Evolutionary conservation across 257 asterid species (phyloP), one percentile per base, ranked within the genome.

Genomic region (Solanum verrucosum): DNA sequence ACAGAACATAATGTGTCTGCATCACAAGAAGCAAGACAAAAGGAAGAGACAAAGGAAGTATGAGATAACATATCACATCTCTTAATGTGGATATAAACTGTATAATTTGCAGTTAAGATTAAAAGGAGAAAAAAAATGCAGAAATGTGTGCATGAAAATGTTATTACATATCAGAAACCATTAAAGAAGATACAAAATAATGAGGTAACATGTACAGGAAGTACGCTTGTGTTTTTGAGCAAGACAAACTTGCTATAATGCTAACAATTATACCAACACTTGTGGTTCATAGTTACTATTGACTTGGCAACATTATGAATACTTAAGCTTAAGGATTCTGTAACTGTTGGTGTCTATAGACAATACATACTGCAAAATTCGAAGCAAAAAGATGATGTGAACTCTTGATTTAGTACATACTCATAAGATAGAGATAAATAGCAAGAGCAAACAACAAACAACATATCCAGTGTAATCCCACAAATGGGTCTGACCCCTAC

Each of bases 1-100:
- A 90, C 38, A 97, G 94, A 87, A 97, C 98, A 86, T 97, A 97
- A 90, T 97, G 98, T 5, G 99, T 97, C 99, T 97, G 67, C 92
- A 91, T 65, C 86, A 86, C 73, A 89, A 56, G 73, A 46, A 88
- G 77, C 71, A 87, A 20, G 65, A 84, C 67, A 78, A 63, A 67
- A 11, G 16, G 59, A 71, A 70, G 59, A 60, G 79, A 38, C 88
- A 90, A 90, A 89, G 90, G 86, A 90, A 90, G 15, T 82, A 82
- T 82, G 86, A 82, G 86, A 82, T 82, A 82, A 29, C 10, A 31
- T 49, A 2, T 29, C 11, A 20, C 27, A 46, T 49, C 85, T 46
- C 85, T 18, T 27, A 1, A 29, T 18, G 29, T 5, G 18, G 0
- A 18, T 81, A 25, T 25, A 25, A 78, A 27, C 84, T 42, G 85